phyloP scores from a whole-genome alignment of 140 eudicot species.

The Cichorium intybus region DNA sequence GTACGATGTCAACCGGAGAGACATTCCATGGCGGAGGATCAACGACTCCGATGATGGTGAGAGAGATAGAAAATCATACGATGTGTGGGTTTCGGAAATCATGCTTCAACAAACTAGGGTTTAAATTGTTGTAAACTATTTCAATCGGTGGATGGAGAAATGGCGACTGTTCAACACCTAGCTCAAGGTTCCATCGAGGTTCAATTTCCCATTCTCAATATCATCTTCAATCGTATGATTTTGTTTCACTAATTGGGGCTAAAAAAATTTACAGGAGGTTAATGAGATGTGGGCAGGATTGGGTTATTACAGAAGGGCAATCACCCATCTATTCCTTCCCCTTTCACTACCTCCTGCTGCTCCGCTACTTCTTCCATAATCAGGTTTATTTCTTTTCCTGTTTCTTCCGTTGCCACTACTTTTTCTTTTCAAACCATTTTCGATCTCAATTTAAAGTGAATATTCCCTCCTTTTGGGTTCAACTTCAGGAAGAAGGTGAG shows the following conservation, averaged over 20 bases:
- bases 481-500: no score
- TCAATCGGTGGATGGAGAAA: conserved; percentile 74
- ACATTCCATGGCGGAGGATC: conserved; percentile 82
- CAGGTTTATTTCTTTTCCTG: no score
- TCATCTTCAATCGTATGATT: neutral
- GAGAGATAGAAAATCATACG: conserved; percentile 53
- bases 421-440: no score
- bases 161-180: conserved; percentile 81
- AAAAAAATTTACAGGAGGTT: conserved; percentile 70
- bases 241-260: neutral
- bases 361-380: no score
- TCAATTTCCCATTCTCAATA: neutral
- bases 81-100: conserved; percentile 94
- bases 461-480: no score
- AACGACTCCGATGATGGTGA: conserved; percentile 16
- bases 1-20: conserved; percentile 67
- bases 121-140: conserved; percentile 67
- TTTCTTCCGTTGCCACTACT: no score
- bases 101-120: conserved; percentile 98
- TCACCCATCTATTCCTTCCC: no score
- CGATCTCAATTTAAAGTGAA: no score
- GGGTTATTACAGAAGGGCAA: conserved; percentile 90
- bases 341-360: no score
- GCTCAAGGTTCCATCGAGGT: conserved; percentile 84
- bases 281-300: conserved; percentile 97